These are phyloP conservation scores for Suillus ampliporus DNA, from an alignment of 768 basidiomycete species.

Conservation along the genomic window DNA sequence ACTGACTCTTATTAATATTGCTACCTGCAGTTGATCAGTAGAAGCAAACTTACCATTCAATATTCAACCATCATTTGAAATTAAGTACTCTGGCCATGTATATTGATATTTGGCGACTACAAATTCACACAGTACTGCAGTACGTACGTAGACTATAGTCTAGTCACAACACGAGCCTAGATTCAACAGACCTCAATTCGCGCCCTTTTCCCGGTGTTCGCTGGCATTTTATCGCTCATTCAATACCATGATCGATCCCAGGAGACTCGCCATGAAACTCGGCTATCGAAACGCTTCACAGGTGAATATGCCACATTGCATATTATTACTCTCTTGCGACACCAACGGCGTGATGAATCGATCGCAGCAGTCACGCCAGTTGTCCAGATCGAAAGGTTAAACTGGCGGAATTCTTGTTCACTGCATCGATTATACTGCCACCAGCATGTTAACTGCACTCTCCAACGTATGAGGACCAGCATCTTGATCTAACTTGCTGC, in stretches of 20 bases:
- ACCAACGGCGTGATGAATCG: background rate
- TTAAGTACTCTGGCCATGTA: too few relatives aligned
- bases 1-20: background rate
- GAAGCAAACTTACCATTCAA: too few relatives aligned
- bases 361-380: background rate
- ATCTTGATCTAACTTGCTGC: background rate
- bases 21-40: background rate
- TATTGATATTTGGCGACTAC: background rate
- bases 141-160: too few relatives aligned
- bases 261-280: background rate
- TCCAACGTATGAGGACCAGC: background rate
- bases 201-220: background rate
- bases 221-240: background rate
- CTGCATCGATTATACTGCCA: background rate
- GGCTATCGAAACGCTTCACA: background rate
- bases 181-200: background rate
- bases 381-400: background rate
- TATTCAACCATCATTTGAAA: background rate
- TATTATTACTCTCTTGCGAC: too few relatives aligned
- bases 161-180: too few relatives aligned
- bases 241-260: background rate
- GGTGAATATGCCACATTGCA: background rate
- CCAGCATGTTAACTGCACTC: background rate
- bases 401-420: background rate
- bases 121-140: background rate